These are phyloP conservation scores for Cercophora samala DNA, from an alignment of 495 filamentous ascomycete genomes.

Conservation along the genomic window DNA sequence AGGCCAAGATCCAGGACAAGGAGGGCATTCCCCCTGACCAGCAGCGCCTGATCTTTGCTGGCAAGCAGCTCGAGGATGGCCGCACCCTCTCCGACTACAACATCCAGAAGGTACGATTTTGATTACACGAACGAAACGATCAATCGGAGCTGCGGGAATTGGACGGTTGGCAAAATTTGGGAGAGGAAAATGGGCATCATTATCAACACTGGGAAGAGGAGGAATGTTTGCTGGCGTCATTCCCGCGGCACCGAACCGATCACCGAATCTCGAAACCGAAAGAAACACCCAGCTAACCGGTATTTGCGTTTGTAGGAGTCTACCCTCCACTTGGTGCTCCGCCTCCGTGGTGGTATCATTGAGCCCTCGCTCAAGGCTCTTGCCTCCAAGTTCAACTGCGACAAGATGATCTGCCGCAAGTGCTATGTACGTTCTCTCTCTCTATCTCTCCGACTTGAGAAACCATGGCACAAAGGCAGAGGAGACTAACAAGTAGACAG, in stretches of 20 bases:
- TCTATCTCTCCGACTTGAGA: no score
- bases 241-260: slow-evolving; percentile 10
- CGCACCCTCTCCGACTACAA: slow-evolving; percentile 98
- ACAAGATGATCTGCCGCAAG: slow-evolving; percentile 99
- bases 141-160: slow-evolving; percentile 10
- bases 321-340: slow-evolving; percentile 97
- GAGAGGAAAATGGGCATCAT: not conserved
- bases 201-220: slow-evolving; percentile 6
- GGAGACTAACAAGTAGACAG: slow-evolving; percentile 40
- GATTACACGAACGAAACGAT: slow-evolving; percentile 9
- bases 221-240: slow-evolving; percentile 3
- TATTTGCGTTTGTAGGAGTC: slow-evolving; percentile 65
- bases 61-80: slow-evolving; percentile 99
- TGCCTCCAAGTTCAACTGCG: slow-evolving; percentile 99
- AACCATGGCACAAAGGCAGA: no score
- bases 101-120: slow-evolving; percentile 87
- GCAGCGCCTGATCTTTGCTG: slow-evolving; percentile 98
- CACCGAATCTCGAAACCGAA: not conserved
- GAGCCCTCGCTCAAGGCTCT: slow-evolving; percentile 98
- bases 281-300: slow-evolving; percentile 14
- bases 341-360: slow-evolving; percentile 99
- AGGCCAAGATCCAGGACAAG: slow-evolving; percentile 98
- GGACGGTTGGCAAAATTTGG: slow-evolving; percentile 6
- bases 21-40: slow-evolving; percentile 99
- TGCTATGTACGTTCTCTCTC: slow-evolving; percentile 74